Evolutionary conservation across 805 yeast species (phyloP), one percentile per base, ranked within the genome.

Genomic region (Ogataea polymorpha): DNA sequence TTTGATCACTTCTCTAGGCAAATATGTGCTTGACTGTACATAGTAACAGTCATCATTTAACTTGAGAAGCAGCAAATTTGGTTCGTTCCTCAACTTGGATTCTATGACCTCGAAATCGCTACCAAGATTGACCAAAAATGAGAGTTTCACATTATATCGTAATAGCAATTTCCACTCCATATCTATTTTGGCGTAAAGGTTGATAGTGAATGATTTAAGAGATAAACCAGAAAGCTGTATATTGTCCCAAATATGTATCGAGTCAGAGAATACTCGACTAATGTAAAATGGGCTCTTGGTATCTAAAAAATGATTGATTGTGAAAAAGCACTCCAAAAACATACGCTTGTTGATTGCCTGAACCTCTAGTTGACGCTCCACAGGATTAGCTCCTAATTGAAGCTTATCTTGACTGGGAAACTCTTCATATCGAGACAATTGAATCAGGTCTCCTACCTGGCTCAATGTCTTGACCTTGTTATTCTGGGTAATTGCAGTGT

Each of bases 261-360:
- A 54, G 5, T 55, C 36, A 3, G 51, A 37, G 15, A 51, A 51
- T 1, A 60, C 48, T 37, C 70, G 65, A 39, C 72, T 67, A 2
- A 70, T 56, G 37, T 63, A 65, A 35, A 67, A 62, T 6, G 66
- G 56, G 2, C 50, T 34, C 9, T 53, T 55, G 0, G 49, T 45
- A 11, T 56, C 40, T 29, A 55, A 40, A 11, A 51, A 50, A 8
- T 55, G 50, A 37, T 65, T 68, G 7, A 70, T 23, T 0, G 72
- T 63, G 31, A 59, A 62, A 44, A 70, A 70, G 1, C 57, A 58
- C 32, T 66, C 63, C 6, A 58, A 47, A 32, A 68, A 59, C 9
- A 51, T 50, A 8, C 43, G 37, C 5, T 45, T 32, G 46, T 62
- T 65, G 14, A 63, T 30, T 1, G 51, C 36, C 37, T 62, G 70